Percentiles rank a stretch among this genome's conserved stretches.
phyloP scores from a whole-genome alignment of 1,139 yeast genomes.

The Spencermartinsiella ligniputridi region DNA sequence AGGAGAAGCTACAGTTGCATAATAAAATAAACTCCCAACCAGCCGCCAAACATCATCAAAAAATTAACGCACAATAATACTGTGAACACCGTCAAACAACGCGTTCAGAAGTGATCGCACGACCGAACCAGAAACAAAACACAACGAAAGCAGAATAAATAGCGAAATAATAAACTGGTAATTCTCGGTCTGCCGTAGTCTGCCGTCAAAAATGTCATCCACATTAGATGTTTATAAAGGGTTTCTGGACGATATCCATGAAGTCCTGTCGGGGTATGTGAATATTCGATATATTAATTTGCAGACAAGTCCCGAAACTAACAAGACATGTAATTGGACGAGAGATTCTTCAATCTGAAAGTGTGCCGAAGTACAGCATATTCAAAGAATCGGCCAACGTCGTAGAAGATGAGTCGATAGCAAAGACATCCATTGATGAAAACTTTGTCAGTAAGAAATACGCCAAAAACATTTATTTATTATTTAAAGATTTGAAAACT shows the following conservation, averaged over 20 bases:
- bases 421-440: conserved; percentile 9
- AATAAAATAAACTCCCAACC: no score
- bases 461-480: conserved; percentile 15
- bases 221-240: neutral
- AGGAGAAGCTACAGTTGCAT: no score
- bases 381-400: conserved; percentile 3
- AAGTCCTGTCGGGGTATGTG: conserved; percentile 4
- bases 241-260: conserved; percentile 4
- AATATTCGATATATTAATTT: conserved; percentile 8
- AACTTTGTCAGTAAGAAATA: conserved; percentile 15
- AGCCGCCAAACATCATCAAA: no score
- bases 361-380: conserved; percentile 6
- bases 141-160: no score
- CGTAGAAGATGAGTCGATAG: conserved; percentile 8
- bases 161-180: no score
- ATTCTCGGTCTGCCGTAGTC: no score
- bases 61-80: no score
- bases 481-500: conserved; percentile 72
- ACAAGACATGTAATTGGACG: conserved; percentile 9
- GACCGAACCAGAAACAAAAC: no score
- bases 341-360: conserved; percentile 9
- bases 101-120: no score
- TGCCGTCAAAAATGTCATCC: neutral
- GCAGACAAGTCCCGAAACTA: conserved; percentile 9
- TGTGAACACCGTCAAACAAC: no score